phyloP scores from a whole-genome alignment of 1,284 basidiomycete species.

The Ustilago hordei region DNA sequence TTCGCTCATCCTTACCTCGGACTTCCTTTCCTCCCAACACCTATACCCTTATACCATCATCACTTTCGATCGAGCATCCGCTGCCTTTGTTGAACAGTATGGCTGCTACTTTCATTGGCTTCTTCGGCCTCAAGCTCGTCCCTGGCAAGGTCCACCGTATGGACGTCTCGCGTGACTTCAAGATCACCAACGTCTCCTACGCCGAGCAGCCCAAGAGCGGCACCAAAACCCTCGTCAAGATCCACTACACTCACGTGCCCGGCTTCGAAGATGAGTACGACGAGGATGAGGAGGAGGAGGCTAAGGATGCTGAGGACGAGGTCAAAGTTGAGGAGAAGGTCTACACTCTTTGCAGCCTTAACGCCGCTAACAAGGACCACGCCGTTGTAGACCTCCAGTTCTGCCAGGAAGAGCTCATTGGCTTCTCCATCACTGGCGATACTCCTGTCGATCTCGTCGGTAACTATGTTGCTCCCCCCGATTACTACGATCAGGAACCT shows the following conservation, averaged over 20 bases:
- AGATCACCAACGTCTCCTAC: conserved; percentile 80
- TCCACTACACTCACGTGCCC: conserved; percentile 74
- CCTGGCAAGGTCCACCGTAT: conserved; percentile 78
- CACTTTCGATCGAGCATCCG: conserved; percentile 2
- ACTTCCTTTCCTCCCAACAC: neutral
- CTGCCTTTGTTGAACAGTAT: conserved; percentile 19
- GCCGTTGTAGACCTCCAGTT: conserved; percentile 75
- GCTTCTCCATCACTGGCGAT: conserved; percentile 83
- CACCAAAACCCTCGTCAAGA: conserved; percentile 80
- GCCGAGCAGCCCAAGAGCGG: conserved; percentile 79
- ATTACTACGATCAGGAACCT: conserved; percentile 72
- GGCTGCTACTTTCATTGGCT: conserved; percentile 61
- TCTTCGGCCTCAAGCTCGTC: conserved; percentile 70
- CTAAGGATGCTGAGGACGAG: conserved; percentile 69
- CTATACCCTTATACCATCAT: conserved; percentile 1
- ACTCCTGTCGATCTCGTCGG: conserved; percentile 88
- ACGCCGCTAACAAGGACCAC: conserved; percentile 79
- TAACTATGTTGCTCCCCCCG: conserved; percentile 80
- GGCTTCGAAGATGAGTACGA: conserved; percentile 72
- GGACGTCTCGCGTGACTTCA: conserved; percentile 78
- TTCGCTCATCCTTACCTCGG: neutral
- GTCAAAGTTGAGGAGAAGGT: conserved; percentile 71
- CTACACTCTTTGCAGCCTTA: conserved; percentile 72
- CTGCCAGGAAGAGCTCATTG: conserved; percentile 76
- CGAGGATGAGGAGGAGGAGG: conserved; percentile 70